phyloP scores from a whole-genome alignment of 805 yeast genomes.

The Ogataea minuta region DNA sequence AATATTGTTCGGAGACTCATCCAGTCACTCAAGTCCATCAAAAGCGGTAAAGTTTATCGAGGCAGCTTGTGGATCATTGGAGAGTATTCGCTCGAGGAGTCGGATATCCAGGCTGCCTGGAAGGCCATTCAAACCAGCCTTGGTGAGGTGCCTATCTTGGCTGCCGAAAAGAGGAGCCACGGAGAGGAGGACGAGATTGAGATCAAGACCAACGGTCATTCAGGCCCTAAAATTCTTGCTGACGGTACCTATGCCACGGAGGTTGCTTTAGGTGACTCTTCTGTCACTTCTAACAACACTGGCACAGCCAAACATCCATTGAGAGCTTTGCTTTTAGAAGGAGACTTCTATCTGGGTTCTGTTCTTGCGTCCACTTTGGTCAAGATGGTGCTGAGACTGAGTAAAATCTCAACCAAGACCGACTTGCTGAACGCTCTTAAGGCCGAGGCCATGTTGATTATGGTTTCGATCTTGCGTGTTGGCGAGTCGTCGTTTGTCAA shows the following conservation, averaged over 20 bases:
- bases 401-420: slow-evolving; percentile 48
- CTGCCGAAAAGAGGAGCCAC: slow-evolving; percentile 56
- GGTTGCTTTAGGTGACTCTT: slow-evolving; percentile 61
- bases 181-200: slow-evolving; percentile 30
- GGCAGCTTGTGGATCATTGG: slow-evolving; percentile 96
- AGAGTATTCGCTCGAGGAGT: slow-evolving; percentile 75
- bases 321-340: slow-evolving; percentile 76
- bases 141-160: slow-evolving; percentile 89
- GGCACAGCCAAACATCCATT: slow-evolving; percentile 55
- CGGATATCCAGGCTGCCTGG: slow-evolving; percentile 82
- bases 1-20: slow-evolving; percentile 64
- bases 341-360: slow-evolving; percentile 89
- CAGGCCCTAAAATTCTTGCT: slow-evolving; percentile 85
- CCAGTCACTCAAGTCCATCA: slow-evolving; percentile 58
- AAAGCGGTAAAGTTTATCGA: slow-evolving; percentile 87
- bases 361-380: slow-evolving; percentile 85
- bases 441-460: slow-evolving; percentile 90
- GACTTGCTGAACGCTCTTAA: slow-evolving; percentile 75
- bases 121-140: slow-evolving; percentile 73
- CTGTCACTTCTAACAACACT: slow-evolving; percentile 33
- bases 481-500: slow-evolving; percentile 72
- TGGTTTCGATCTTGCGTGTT: slow-evolving; percentile 88
- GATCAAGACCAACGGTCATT: slow-evolving; percentile 31
- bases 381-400: slow-evolving; percentile 78
- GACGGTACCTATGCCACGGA: slow-evolving; percentile 99